Evolutionary conservation across 306 rosid species (phyloP), one percentile per base, ranked within the genome.

Genomic region (Trichosanthes cucumerina): DNA sequence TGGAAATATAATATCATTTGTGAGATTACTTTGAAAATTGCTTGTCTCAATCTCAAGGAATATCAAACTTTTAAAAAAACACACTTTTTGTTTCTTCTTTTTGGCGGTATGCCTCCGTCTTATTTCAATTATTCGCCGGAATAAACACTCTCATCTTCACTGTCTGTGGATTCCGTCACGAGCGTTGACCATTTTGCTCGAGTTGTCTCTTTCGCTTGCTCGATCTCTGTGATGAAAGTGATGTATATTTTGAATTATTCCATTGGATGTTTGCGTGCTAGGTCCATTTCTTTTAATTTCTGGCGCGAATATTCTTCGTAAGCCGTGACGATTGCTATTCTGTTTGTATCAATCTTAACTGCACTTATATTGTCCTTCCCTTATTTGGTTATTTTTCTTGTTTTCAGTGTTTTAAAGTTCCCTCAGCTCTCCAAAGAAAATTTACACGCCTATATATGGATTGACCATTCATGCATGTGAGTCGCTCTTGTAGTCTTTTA

Each of bases 261-360:
- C 14, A 4, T 75, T 75, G 78, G 78, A 75, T 49, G 76, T 71
- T 75, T 75, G 46, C 13, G 44, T 11, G 21, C 2, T 36, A 31
- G 0, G 4, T 75, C 28, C 47, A 31, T 75, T 31, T 75, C 63
- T 52, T 75, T 75, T 31, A 0, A 0, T 46, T 26, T 18, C 6
- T 26, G 60, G 56, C 6, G 33, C 14, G 78, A 28, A 16, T 31
- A 23, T 73, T 18, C 44, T 79, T 16, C 83, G 87, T 84, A 28
- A 78, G 79, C 83, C 71, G 66, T 84, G 87, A 75, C 83, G 82
- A 34, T 18, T 50, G 82, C 79, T 33, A 10, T 31, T 3, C 38
- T 14, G 56, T 65, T 53, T 54, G 54, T 31, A 36, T 52, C 64
- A 2, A 31, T 8, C 16, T 1, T 31, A 26, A 31, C 49, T 75